Evolutionary conservation across 2,329 filamentous ascomycete genomes (phyloP).

Genomic region (Sporothrix inflata): DNA sequence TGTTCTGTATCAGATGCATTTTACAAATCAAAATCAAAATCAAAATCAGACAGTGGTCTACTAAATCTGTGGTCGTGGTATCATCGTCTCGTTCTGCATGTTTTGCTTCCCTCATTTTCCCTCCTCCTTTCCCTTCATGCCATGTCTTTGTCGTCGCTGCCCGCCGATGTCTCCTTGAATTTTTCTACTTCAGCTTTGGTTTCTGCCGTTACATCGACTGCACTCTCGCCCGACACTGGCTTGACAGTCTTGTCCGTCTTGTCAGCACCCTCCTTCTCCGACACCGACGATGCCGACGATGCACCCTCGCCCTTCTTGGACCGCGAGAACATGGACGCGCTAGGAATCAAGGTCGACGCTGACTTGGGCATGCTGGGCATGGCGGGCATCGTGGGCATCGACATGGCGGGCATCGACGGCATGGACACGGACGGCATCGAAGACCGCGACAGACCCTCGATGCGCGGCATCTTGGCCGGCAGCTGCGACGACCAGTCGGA

Average conservation of each 20-base stretch:
- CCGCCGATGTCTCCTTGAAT: not conserved
- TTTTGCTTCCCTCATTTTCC: not conserved
- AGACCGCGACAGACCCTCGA: slow-evolving; percentile 39
- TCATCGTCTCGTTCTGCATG: not conserved
- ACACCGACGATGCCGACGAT: slow-evolving; percentile 4
- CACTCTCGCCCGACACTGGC: slow-evolving; percentile 1
- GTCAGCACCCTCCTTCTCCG: not conserved
- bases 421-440: slow-evolving; percentile 39
- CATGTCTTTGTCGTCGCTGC: not conserved
- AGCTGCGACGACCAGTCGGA: slow-evolving; percentile 44
- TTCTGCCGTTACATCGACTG: not conserved
- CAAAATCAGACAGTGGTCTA: not conserved
- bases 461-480: slow-evolving; percentile 49
- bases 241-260: not conserved
- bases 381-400: slow-evolving; percentile 12
- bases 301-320: slow-evolving; percentile 4
- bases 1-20: not conserved
- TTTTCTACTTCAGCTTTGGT: not conserved
- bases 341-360: slow-evolving; percentile 7
- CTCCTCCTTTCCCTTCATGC: not conserved
- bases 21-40: not conserved
- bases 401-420: slow-evolving; percentile 39
- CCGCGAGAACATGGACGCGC: slow-evolving; percentile 5
- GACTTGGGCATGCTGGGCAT: slow-evolving; percentile 31
- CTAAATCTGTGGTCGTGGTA: not conserved